Conservation (phyloP, 495 filamentous ascomycete genomes). For the Podospora conica region DNA sequence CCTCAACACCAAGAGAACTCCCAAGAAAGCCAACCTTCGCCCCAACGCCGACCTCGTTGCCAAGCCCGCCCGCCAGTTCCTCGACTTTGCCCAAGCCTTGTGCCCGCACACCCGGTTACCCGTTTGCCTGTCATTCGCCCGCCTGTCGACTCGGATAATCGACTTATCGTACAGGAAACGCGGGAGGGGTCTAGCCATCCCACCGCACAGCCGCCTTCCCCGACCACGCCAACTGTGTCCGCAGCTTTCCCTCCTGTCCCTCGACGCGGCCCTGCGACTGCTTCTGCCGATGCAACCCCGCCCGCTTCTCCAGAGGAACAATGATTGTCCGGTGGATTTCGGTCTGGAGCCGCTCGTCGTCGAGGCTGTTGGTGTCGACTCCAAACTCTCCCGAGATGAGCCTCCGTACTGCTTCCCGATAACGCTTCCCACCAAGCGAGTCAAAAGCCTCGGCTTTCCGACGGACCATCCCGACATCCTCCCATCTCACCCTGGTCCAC, state of each 20-base stretch:
- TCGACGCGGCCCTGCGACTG: not conserved
- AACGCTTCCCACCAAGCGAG: constrained; percentile 1
- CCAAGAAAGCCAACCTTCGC: not conserved
- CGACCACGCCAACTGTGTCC: not conserved
- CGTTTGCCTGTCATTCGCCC: not conserved
- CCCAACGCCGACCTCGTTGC: not conserved
- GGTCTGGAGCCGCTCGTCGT: constrained; percentile 5
- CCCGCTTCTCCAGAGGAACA: constrained; percentile 3
- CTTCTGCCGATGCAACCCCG: not conserved
- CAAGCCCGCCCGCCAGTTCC: not conserved
- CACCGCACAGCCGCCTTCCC: not conserved
- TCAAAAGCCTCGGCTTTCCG: constrained; percentile 6
- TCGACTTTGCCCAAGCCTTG: not conserved
- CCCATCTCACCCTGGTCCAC: constrained; percentile 1
- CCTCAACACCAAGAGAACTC: not conserved
- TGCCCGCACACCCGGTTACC: no score
- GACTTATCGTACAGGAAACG: not conserved
- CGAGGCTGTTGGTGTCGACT: constrained; percentile 1
- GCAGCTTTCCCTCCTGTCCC: not conserved
- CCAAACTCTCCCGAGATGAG: constrained; percentile 4
- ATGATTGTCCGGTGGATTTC: constrained; percentile 5
- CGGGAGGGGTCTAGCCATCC: not conserved
- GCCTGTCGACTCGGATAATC: not conserved
- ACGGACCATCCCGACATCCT: not conserved
- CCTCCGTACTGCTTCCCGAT: not conserved